Percentiles rank a stretch among this genome's conserved stretches.
Conservation (phyloP, 2,329 filamentous ascomycete species). For the Diaporthe capsici region DNA sequence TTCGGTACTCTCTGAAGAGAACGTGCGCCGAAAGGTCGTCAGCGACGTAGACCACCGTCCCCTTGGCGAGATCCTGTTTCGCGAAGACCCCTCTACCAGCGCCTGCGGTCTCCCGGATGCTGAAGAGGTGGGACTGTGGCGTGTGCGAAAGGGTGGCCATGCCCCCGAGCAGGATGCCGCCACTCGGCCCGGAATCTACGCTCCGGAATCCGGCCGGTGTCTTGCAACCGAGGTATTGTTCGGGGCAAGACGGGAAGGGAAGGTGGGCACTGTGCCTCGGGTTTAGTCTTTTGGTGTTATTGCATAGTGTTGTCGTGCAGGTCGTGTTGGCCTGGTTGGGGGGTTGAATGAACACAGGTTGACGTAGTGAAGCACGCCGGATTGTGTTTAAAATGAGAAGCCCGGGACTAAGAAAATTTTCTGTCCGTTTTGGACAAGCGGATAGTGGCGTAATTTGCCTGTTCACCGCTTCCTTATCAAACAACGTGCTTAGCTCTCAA, state of each 20-base stretch:
- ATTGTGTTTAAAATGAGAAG: not conserved
- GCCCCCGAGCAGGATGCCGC: not conserved
- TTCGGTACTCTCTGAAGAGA: conserved; percentile 38
- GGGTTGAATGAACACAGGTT: conserved; percentile 2
- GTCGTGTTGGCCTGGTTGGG: not conserved
- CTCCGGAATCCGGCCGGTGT: not conserved
- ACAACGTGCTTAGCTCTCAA: not conserved
- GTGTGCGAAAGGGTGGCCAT: conserved; percentile 15
- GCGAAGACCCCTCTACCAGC: conserved; percentile 38
- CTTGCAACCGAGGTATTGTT: not conserved
- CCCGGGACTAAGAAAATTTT: conserved; percentile 19
- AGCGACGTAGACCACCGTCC: conserved; percentile 6
- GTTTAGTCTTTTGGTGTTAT: not conserved
- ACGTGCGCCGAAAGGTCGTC: conserved; percentile 39
- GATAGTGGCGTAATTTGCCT: conserved; percentile 26
- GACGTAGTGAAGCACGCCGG: not conserved
- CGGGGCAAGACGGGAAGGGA: not conserved
- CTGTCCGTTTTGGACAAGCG: conserved; percentile 23
- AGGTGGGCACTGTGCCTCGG: not conserved
- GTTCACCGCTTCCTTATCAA: conserved; percentile 29
- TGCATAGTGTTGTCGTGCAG: conserved; percentile 12
- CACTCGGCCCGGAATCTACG: not conserved
- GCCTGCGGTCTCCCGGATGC: conserved; percentile 30
- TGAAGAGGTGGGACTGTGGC: conserved; percentile 10
- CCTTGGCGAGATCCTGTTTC: not conserved